These are phyloP conservation scores for Thoreauomyces humboldtii DNA, from an alignment of 192 early-diverging fungal species.

Conservation along the genomic window DNA sequence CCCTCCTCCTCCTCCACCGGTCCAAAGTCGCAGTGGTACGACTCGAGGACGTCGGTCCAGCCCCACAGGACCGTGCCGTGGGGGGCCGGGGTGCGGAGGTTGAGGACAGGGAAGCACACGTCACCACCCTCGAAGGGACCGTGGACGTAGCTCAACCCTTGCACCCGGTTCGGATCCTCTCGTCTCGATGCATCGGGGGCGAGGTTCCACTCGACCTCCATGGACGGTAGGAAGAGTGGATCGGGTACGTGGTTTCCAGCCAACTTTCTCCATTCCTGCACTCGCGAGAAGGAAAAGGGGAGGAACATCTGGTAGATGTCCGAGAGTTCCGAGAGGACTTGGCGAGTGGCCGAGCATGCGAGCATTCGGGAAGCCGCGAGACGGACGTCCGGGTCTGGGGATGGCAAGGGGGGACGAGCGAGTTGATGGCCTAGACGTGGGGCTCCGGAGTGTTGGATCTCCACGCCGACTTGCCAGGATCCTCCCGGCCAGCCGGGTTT, in stretches of 20 bases:
- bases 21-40: conserved; percentile 6
- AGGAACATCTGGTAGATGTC: conserved; percentile 14
- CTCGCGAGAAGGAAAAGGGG: conserved; percentile 1
- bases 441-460: background rate
- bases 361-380: conserved; percentile 3
- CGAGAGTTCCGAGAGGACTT: conserved; percentile 3
- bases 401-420: background rate
- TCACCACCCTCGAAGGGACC: conserved; percentile 10
- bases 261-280: conserved; percentile 7
- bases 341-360: background rate
- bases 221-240: conserved; percentile 7
- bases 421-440: conserved; percentile 5
- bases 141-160: conserved; percentile 8
- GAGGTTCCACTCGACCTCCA: background rate
- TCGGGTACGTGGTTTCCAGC: conserved; percentile 4
- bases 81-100: conserved; percentile 2
- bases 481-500: conserved; percentile 3
- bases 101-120: conserved; percentile 2
- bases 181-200: background rate
- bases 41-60: conserved; percentile 19
- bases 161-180: conserved; percentile 5
- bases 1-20: background rate
- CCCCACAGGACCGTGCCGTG: conserved; percentile 6
- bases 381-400: conserved; percentile 1
- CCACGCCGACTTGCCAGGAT: conserved; percentile 3